Conservation (phyloP, 129 eudicot genomes). For the Sambucus nigra region DNA sequence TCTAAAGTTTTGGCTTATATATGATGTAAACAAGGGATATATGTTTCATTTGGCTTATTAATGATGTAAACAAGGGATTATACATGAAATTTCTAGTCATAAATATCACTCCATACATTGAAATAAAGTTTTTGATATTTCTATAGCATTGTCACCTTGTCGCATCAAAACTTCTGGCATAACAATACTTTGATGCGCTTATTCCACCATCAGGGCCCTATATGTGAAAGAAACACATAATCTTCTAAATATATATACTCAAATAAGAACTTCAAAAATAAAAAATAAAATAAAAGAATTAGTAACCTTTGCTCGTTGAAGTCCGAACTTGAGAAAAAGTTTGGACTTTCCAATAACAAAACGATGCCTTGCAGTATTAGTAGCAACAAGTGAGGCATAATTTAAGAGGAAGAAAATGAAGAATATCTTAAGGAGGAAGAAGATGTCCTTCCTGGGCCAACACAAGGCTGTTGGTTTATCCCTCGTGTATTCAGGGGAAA, state of each 20-base stretch:
- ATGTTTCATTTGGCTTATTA: too few relatives aligned
- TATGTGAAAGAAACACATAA: slow-evolving; percentile 2
- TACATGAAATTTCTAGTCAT: too few relatives aligned
- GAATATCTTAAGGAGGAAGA: too few relatives aligned
- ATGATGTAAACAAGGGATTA: too few relatives aligned
- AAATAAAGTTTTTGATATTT: too few relatives aligned
- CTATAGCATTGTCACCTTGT: slow-evolving; percentile 54
- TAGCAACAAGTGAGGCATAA: slow-evolving; percentile 85
- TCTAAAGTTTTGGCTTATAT: too few relatives aligned
- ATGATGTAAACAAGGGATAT: too few relatives aligned
- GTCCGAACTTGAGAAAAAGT: slow-evolving; percentile 88
- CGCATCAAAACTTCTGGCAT: slow-evolving; percentile 96
- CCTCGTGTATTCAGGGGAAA: too few relatives aligned
- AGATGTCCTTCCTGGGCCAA: too few relatives aligned
- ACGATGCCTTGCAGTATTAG: slow-evolving; percentile 97
- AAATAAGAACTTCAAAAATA: not conserved
- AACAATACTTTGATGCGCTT: slow-evolving; percentile 90
- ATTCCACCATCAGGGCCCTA: slow-evolving; percentile 99
- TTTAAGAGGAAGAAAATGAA: too few relatives aligned
- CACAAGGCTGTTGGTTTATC: too few relatives aligned
- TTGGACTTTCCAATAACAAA: slow-evolving; percentile 92
- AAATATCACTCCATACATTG: too few relatives aligned
- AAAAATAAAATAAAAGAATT: not conserved
- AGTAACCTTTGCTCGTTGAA: slow-evolving; percentile 87
- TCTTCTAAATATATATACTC: not conserved